Base-by-base conservation (phyloP, 805 yeast genomes). In the Kazachstania bromeliacearum region DNA sequence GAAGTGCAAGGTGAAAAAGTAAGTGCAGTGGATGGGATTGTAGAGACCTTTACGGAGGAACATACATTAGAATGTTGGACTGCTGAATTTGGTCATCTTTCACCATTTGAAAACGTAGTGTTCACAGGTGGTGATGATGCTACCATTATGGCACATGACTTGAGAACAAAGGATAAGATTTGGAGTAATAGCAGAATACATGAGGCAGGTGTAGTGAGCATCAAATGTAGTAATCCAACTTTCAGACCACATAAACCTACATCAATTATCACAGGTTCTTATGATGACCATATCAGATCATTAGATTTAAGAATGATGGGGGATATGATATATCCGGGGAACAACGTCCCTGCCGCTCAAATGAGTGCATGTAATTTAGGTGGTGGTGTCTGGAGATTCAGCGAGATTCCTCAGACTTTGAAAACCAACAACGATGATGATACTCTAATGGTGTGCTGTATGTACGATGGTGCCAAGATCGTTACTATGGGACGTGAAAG, bases 381-480 rank as follows among this genome's bases (percentile, higher is more conserved):
- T 1, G 97, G 98, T 5, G 98, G 98, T 2, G 97, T 89, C 3
- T 89, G 98, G 98, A 66, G 95, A 48, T 66, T 92, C 39, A 62
- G 76, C 6, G 95, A 95, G 2, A 66, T 73, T 14, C 73, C 76
- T 0, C 37, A 44, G 0, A 46, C 51, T n/a, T 13, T 10, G 3
- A 26, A 20, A 14, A 10, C 17, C 16, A 5, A 2, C 20, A 7
- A 4, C 12, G 26, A 38, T 7, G 66, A 64, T 23, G 60, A 71
- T 38, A 61, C 73, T 28, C 68, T 89, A 0, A 60, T 89, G 34
- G 76, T 79, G 0, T 88, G 96, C 55, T 85, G 96, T 52, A 92
- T 92, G 97, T 89, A 89, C 52, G 87, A 85, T 46, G 98, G 98
- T 13, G 95, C 95, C 2, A 67, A 87, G 39, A 64, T 88, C 0